Evolutionary conservation across 805 yeast genomes (phyloP).

Genomic region (Candida ovalis): DNA sequence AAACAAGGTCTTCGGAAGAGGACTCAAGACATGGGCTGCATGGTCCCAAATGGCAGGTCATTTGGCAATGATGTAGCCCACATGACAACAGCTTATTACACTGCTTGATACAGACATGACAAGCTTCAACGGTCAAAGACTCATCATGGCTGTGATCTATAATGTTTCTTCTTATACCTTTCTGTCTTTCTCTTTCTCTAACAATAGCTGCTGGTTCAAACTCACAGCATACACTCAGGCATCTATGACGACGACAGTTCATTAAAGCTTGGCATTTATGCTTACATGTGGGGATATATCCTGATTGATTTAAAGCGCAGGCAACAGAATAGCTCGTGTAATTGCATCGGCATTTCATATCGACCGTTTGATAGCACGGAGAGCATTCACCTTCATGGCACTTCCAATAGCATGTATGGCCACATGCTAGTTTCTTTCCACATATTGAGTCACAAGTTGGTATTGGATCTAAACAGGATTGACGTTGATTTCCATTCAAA

Average conservation of each 20-base stretch:
- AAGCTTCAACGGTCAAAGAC: constrained; percentile 60
- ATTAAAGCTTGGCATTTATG: constrained; percentile 70
- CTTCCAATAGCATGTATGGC: constrained; percentile 60
- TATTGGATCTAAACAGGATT: constrained; percentile 68
- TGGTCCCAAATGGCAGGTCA: constrained; percentile 74
- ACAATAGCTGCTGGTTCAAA: constrained; percentile 58
- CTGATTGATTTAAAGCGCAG: constrained; percentile 53
- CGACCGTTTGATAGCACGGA: constrained; percentile 54
- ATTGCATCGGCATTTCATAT: constrained; percentile 60
- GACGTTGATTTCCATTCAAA: constrained; percentile 36
- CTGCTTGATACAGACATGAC: constrained; percentile 64
- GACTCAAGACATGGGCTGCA: constrained; percentile 81
- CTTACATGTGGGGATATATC: constrained; percentile 55
- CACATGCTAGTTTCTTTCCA: constrained; percentile 63
- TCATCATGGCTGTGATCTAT: constrained; percentile 41
- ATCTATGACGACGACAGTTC: constrained; percentile 80
- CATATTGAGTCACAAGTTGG: constrained; percentile 72
- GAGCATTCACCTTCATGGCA: constrained; percentile 80
- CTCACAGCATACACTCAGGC: constrained; percentile 64
- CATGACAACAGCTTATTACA: constrained; percentile 65
- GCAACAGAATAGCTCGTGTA: constrained; percentile 55
- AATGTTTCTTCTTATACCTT: constrained; percentile 43
- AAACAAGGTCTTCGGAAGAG: constrained; percentile 70
- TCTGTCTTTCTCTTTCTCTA: constrained; percentile 49
- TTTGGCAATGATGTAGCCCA: constrained; percentile 61